Base-by-base conservation (phyloP, 2,329 filamentous ascomycete genomes). In the Calcarisporium arbuscula region DNA sequence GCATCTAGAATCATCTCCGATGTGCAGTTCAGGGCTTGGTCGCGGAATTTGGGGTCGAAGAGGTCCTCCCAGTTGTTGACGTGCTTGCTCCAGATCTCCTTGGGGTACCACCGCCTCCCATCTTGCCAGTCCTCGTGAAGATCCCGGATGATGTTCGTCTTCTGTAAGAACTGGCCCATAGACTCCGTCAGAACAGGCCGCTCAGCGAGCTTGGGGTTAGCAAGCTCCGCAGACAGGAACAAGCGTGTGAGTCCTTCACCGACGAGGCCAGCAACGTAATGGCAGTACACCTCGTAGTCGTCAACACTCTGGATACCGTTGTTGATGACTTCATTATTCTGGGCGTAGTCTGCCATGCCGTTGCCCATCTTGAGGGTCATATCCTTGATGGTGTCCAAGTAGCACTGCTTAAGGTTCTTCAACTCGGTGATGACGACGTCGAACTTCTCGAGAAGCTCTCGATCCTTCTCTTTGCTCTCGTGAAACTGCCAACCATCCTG, bases 111-210 rank as follows among this genome's bases (percentile, higher is more conserved):
- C 38, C 85, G 80, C 42, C 92, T 79, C 49, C 82, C 80, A 60
- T 96, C 92, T 39, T 85, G 75, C 49, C 81, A 81, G 55, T 98
- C 92, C 60, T 98, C 92, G 49, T 81, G 79, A 44, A 96, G 76
- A 58, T 98, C 92, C 55, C 92, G 86, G 55, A 96, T 95, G 58
- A 98, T 95, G 70, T 98, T 98, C 46, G 88, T 94, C 70, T 98
- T 95, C 57, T 98, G 92, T 42, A 98, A 68, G 62, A 98, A 95
- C 48, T 95, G 84, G 17, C 87, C 92, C 92, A 98, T 98, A 28
- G 87, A 90, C 62, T 95, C 89, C 49, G 87, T 85, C 32, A 98
- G 74, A 41, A 86, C 70, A 21, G 84, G 80, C 33, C 86, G 78
- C 43, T 89, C 74, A 34, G 90, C 67, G 33, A 98, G 73, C 37